A percentile compares a stretch with the other conserved stretches of the same genome.
These are phyloP conservation scores for Phylloporus sp. DNA, from an alignment of 768 basidiomycete genomes.

Conservation along the genomic window DNA sequence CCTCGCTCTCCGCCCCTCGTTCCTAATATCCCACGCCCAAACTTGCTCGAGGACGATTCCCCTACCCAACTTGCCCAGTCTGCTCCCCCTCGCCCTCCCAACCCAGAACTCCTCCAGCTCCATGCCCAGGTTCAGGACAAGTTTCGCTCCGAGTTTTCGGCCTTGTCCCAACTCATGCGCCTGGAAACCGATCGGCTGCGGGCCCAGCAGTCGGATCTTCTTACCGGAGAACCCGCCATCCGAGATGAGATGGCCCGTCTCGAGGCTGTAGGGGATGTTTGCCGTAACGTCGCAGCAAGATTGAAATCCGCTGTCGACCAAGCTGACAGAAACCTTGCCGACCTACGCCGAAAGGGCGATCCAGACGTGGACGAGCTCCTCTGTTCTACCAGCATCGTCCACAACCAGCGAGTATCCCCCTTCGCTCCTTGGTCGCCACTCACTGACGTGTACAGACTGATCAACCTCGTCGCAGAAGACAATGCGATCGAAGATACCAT, in stretches of 20 bases:
- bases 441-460: conserved; percentile 56
- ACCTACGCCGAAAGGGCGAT: conserved; percentile 80
- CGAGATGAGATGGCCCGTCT: conserved; percentile 94
- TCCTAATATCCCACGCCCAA: conserved; percentile 36
- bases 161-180: conserved; percentile 60
- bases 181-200: conserved; percentile 73
- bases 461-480: conserved; percentile 98
- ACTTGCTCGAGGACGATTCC: conserved; percentile 64
- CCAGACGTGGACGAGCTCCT: conserved; percentile 95
- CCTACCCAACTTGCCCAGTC: conserved; percentile 29
- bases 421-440: conserved; percentile 7
- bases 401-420: conserved; percentile 72
- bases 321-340: conserved; percentile 70
- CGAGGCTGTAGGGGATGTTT: conserved; percentile 90
- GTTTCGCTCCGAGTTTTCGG: conserved; percentile 64
- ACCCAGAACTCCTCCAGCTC: conserved; percentile 82
- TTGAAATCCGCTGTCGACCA: conserved; percentile 58
- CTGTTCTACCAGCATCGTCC: conserved; percentile 92
- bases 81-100: conserved; percentile 79
- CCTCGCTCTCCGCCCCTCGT: conserved; percentile 18
- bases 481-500: conserved; percentile 98
- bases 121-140: conserved; percentile 76
- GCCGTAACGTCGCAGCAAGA: conserved; percentile 69
- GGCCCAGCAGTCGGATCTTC: conserved; percentile 78
- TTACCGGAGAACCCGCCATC: conserved; percentile 89